Percentiles rank a stretch among this genome's conserved stretches.
Evolutionary conservation across 2,329 filamentous ascomycete species (phyloP).

Genomic region (Botryotinia narcissicola): DNA sequence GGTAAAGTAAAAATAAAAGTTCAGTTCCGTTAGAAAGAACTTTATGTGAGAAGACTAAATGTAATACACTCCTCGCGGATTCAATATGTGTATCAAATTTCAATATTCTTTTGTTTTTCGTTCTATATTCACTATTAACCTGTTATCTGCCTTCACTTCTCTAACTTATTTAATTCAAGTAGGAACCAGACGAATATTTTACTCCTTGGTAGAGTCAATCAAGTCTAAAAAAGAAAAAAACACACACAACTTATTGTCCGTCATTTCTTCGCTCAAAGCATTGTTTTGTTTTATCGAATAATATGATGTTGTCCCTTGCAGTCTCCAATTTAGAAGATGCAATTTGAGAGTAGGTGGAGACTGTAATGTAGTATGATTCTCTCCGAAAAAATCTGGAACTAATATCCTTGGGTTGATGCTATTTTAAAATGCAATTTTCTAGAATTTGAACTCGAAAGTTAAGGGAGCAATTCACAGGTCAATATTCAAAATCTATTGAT

Average conservation of each 20-base stretch:
- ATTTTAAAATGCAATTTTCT: not conserved
- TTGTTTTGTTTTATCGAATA: not conserved
- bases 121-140: not conserved
- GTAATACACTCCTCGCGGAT: not conserved
- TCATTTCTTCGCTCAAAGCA: not conserved
- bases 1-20: not conserved
- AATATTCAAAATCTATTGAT: not conserved
- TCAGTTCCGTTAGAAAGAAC: rapidly evolving
- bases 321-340: not conserved
- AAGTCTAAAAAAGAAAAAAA: not conserved
- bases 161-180: not conserved
- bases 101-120: not conserved
- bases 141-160: not conserved
- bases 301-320: not conserved
- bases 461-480: not conserved
- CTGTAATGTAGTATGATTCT: not conserved
- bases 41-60: not conserved
- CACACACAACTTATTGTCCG: not conserved
- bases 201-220: not conserved
- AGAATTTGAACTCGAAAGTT: not conserved
- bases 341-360: not conserved
- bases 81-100: not conserved
- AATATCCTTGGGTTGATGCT: not conserved
- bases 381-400: not conserved
- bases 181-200: not conserved